Evolutionary conservation across 176 grass and related monocot genomes (phyloP), one percentile per base, ranked within the genome.

Genomic region (Rhynchospora breviuscula): DNA sequence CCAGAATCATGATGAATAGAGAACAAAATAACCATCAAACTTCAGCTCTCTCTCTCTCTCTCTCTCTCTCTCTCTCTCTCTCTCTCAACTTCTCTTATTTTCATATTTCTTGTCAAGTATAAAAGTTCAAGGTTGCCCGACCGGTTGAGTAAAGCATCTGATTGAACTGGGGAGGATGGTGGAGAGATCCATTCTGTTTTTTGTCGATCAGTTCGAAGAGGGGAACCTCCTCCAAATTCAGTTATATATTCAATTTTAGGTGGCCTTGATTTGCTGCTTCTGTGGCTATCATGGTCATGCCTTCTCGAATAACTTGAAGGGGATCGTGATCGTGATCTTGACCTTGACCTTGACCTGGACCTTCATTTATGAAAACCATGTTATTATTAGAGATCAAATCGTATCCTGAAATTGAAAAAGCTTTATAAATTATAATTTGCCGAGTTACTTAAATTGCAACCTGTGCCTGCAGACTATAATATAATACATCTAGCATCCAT

Each of bases 231-330:
- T 85, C 93, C 96, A 90, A 99, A 99, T 85, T 99, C 96, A 85
- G 93, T 99, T 66, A 95, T 95, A 86, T 95, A 99, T 78, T 99
- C 96, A 80, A 99, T 91, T 79, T 91, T 99, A 10, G 86, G 89
- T 83, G 89, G 59, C 81, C 87, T 99, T 23, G 87, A 63, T 84
- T 95, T 99, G 91, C 87, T 95, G 52, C 83, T 81, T 84, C 94
- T 78, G 65, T 84, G 92, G 88, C 88, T 99, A 85, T 93, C 95
- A 86, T 46, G 89, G 65, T 81, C 83, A 52, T 95, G 96, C 17
- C 81, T 87, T 85, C 91, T 93, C 67, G 84, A 94, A 89, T 91
- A 84, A 59, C 59, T 43, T 54, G 89, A 87, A 90, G 96, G 93
- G 77, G 96, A 95, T 86, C 57, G 61, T 77, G 96, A 99, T 89